phyloP scores from a whole-genome alignment of 768 basidiomycete genomes.

The Butyriboletus loyo region DNA sequence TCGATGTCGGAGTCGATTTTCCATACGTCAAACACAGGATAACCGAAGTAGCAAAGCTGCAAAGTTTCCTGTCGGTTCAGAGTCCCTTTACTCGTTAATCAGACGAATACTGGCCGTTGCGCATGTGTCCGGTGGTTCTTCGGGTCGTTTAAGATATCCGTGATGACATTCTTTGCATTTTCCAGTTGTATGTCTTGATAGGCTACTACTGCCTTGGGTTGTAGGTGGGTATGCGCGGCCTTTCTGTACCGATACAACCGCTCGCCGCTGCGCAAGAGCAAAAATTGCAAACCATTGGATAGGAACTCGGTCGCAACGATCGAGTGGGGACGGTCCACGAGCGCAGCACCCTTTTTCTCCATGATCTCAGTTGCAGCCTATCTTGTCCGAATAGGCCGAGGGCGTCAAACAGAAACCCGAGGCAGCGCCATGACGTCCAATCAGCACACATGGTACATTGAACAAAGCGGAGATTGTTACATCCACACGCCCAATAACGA shows the following conservation, averaged over 20 bases:
- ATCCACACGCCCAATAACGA: constrained; percentile 22
- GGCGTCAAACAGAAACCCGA: not conserved
- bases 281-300: constrained; percentile 48
- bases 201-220: constrained; percentile 41
- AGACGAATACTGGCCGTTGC: too few relatives aligned
- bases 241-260: constrained; percentile 53
- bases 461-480: constrained; percentile 7
- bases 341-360: constrained; percentile 52
- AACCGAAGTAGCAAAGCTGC: constrained; percentile 26
- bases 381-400: constrained; percentile 3
- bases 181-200: constrained; percentile 45
- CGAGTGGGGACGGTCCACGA: constrained; percentile 48
- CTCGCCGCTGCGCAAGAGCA: constrained; percentile 51
- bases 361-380: constrained; percentile 56
- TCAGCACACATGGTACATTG: not conserved
- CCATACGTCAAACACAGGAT: constrained; percentile 25
- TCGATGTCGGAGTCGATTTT: constrained; percentile 21
- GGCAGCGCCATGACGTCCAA: not conserved
- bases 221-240: constrained; percentile 48
- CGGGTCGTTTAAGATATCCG: constrained; percentile 33
- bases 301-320: constrained; percentile 54
- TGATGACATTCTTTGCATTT: constrained; percentile 22
- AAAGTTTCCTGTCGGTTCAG: not conserved
- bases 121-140: constrained; percentile 40
- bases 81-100: too few relatives aligned